Conservation (phyloP, 805 yeast genomes). For the Spathaspora arborariae region DNA sequence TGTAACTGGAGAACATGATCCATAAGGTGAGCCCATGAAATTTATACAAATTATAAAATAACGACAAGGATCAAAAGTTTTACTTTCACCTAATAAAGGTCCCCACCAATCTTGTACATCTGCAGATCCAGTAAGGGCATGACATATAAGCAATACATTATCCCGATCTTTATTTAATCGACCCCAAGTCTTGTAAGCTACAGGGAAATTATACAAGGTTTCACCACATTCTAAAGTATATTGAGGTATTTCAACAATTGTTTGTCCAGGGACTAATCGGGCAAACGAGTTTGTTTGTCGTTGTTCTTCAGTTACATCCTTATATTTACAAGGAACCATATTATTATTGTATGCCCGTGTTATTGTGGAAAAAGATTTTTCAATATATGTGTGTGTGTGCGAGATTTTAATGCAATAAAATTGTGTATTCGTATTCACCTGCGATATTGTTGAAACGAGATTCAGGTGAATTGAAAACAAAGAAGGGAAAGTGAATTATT, state of each 20-base stretch:
- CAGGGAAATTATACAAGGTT: constrained; percentile 66
- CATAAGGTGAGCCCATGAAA: constrained; percentile 95
- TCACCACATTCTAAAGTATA: constrained; percentile 82
- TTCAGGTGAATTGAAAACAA: background rate
- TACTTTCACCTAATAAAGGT: constrained; percentile 77
- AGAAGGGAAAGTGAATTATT: background rate
- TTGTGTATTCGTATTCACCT: background rate
- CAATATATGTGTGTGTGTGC: background rate
- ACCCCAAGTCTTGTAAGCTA: constrained; percentile 97
- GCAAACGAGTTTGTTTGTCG: constrained; percentile 61
- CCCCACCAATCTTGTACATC: constrained; percentile 99
- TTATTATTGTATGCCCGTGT: background rate
- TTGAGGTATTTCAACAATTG: constrained; percentile 71
- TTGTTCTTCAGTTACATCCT: constrained; percentile 43
- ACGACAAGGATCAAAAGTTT: constrained; percentile 87
- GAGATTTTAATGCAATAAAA: background rate
- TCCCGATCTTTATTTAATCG: constrained; percentile 61
- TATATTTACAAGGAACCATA: constrained; percentile 16
- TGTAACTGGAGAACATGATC: constrained; percentile 88
- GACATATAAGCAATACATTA: constrained; percentile 88
- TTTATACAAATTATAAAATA: constrained; percentile 86
- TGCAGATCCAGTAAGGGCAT: constrained; percentile 92
- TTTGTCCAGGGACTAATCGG: constrained; percentile 69
- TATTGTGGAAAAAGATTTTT: background rate
- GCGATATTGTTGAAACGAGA: background rate